Percentiles rank a stretch among this genome's conserved stretches.
Evolutionary conservation across 2,329 filamentous ascomycete species (phyloP).

Genomic region (Sclerotinia glacialis): DNA sequence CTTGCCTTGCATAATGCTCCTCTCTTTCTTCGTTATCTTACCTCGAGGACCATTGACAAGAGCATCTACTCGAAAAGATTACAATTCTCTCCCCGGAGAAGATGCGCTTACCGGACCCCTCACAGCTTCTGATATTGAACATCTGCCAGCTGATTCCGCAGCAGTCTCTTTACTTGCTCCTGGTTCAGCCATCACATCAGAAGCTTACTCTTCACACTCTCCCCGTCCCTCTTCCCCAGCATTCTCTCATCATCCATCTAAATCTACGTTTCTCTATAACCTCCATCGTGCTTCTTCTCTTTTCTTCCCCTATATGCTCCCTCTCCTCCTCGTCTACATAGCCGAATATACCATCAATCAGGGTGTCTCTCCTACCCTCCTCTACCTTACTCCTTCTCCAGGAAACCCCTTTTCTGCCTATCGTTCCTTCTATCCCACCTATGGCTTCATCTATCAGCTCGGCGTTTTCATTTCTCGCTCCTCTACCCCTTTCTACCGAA

Average conservation of each 20-base stretch:
- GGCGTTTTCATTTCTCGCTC: constrained; percentile 94
- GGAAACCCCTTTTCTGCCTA: constrained; percentile 76
- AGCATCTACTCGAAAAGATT: constrained; percentile 47
- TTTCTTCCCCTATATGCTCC: constrained; percentile 82
- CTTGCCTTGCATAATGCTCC: constrained; percentile 76
- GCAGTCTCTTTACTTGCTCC: constrained; percentile 46
- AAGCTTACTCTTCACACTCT: constrained; percentile 42
- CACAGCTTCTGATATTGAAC: constrained; percentile 24
- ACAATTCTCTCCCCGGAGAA: constrained; percentile 44
- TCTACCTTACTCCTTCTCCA: constrained; percentile 83
- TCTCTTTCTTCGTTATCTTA: constrained; percentile 81
- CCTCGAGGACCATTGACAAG: constrained; percentile 64
- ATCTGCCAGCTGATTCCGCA: constrained; percentile 43
- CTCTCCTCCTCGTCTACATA: constrained; percentile 86
- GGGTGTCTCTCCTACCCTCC: constrained; percentile 81
- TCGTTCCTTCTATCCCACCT: constrained; percentile 90
- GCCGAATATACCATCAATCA: constrained; percentile 98
- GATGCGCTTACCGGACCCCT: constrained; percentile 40
- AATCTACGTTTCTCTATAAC: constrained; percentile 45
- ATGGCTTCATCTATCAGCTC: constrained; percentile 90
- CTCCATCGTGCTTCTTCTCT: constrained; percentile 66
- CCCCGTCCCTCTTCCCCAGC: constrained; percentile 22
- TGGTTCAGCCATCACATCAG: constrained; percentile 42
- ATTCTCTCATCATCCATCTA: background rate
- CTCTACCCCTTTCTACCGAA: constrained; percentile 80